Percentiles rank a stretch among this genome's conserved stretches.
Conservation (phyloP, 192 early-diverging fungal genomes). For the Umbelopsis sp. region DNA sequence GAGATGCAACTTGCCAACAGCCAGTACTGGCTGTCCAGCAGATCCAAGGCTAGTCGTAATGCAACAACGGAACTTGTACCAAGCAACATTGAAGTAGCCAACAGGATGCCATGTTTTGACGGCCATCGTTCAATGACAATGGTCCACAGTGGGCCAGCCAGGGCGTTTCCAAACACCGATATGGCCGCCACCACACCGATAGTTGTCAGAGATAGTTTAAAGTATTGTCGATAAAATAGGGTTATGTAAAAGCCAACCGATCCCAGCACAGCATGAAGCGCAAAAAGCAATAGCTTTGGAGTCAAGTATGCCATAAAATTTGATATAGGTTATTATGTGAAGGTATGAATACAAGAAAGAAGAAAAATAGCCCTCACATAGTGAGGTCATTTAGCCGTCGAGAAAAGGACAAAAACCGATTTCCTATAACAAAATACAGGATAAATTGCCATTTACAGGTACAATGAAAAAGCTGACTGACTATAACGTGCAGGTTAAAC, state of each 20-base stretch:
- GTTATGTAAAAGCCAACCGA: slow-evolving; percentile 12
- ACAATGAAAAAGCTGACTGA: too few species aligned
- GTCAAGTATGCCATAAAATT: slow-evolving; percentile 13
- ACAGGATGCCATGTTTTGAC: neutral
- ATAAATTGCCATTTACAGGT: too few species aligned
- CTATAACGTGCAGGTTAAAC: neutral
- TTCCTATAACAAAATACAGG: too few species aligned
- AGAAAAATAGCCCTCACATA: neutral
- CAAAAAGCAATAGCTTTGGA: slow-evolving; percentile 20
- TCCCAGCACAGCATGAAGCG: slow-evolving; percentile 19
- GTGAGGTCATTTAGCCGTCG: neutral
- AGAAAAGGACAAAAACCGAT: neutral
- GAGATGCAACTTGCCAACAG: neutral
- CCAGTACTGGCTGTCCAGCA: neutral
- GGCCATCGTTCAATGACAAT: slow-evolving; percentile 13
- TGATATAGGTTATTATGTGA: neutral
- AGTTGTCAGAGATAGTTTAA: neutral
- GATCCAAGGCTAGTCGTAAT: neutral
- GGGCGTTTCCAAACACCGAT: slow-evolving; percentile 14
- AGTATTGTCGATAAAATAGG: slow-evolving; percentile 14
- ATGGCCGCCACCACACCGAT: neutral
- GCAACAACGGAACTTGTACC: neutral
- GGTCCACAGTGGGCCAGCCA: slow-evolving; percentile 12
- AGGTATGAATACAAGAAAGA: neutral
- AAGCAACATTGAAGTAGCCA: neutral